These are phyloP conservation scores for Sporothrix euskadiensis DNA, from an alignment of 2,329 filamentous ascomycete species.

Conservation along the genomic window DNA sequence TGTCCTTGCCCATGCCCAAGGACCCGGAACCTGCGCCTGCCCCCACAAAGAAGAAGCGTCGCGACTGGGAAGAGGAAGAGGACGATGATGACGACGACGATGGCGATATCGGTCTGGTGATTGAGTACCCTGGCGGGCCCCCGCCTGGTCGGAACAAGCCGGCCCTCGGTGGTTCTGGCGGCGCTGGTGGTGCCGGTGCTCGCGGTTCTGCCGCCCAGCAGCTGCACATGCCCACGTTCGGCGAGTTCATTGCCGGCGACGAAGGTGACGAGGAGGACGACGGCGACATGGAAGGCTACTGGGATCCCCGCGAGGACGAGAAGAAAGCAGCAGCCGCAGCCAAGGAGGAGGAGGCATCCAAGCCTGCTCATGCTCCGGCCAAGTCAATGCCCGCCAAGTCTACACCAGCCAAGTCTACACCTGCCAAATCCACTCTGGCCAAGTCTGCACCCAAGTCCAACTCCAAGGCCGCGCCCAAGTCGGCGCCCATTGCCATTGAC, in stretches of 20 bases:
- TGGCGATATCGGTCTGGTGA: constrained; percentile 57
- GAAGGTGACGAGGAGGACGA: constrained; percentile 39
- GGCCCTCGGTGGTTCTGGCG: background rate
- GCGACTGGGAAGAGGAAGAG: constrained; percentile 48
- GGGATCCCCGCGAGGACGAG: constrained; percentile 31
- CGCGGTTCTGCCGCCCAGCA: background rate
- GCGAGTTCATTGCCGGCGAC: constrained; percentile 36
- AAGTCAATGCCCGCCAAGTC: background rate
- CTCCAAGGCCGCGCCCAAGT: background rate
- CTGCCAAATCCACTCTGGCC: background rate
- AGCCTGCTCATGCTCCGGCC: background rate
- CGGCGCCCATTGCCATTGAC: constrained; percentile 7
- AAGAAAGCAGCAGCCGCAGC: background rate
- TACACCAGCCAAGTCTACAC: background rate
- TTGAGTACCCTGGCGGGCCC: constrained; percentile 61
- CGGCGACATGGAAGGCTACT: constrained; percentile 32
- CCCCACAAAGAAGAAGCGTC: constrained; percentile 38
- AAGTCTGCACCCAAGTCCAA: background rate
- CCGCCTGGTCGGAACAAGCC: background rate
- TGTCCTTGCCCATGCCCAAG: constrained; percentile 30
- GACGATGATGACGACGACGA: constrained; percentile 55
- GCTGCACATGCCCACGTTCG: constrained; percentile 33
- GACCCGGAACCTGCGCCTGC: constrained; percentile 31
- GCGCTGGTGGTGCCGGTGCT: no score
- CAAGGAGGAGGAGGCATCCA: background rate